Evolutionary conservation across 2,329 filamentous ascomycete species (phyloP).

Genomic region (Alternaria ethzedia): DNA sequence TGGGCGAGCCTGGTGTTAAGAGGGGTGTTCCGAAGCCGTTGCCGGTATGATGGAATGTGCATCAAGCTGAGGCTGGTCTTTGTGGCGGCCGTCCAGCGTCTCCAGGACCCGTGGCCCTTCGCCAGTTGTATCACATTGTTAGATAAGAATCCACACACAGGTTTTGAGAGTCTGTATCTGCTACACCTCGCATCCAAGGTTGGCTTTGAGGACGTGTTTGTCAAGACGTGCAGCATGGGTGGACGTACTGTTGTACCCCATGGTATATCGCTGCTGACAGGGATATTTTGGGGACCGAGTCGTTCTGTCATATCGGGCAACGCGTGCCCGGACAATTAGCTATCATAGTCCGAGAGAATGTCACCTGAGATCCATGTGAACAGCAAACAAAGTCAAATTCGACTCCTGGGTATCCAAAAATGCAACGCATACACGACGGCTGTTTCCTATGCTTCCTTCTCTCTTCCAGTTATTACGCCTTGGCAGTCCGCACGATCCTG

Average conservation of each 20-base stretch:
- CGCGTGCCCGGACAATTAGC: not conserved
- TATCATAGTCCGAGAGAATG: not conserved
- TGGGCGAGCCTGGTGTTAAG: slow-evolving; percentile 14
- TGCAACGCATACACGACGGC: not conserved
- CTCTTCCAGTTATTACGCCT: not conserved
- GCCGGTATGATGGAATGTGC: not conserved
- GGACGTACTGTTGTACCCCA: not conserved
- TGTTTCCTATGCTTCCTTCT: not conserved
- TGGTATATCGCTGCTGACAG: not conserved
- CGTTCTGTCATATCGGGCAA: not conserved
- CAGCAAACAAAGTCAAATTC: not conserved
- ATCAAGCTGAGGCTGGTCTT: not conserved
- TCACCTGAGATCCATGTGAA: not conserved
- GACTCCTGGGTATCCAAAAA: not conserved
- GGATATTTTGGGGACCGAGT: not conserved
- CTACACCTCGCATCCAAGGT: not conserved
- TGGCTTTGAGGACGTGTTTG: not conserved
- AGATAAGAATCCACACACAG: not conserved
- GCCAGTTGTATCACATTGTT: not conserved
- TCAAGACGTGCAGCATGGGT: not conserved
- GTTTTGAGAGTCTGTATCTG: not conserved
- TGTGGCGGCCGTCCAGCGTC: not conserved
- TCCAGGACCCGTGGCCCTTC: not conserved
- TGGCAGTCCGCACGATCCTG: not conserved
- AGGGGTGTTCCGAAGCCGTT: slow-evolving; percentile 13